Evolutionary conservation across 495 filamentous ascomycete genomes (phyloP).

Genomic region (Apiosordaria backusii): DNA sequence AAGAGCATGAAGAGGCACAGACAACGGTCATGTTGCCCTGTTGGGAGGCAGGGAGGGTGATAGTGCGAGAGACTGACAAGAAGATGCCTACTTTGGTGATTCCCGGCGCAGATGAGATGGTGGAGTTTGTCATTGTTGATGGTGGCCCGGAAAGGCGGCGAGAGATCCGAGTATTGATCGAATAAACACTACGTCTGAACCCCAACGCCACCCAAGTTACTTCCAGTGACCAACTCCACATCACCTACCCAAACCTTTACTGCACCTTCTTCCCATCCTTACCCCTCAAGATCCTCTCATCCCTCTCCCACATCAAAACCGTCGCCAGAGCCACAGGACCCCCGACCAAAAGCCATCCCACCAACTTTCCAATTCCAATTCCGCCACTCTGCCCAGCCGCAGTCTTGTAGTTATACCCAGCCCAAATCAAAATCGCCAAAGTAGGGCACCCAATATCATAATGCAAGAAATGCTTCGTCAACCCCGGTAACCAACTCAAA

Average conservation of each 20-base stretch:
- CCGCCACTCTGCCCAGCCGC: not conserved
- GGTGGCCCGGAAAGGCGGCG: too few species aligned
- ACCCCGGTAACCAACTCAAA: not conserved
- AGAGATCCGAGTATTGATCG: too few species aligned
- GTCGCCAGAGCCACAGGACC: not conserved
- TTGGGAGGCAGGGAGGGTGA: not conserved
- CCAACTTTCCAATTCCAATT: not conserved
- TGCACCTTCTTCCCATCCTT: not conserved
- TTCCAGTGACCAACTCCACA: too few species aligned
- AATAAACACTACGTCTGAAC: too few species aligned
- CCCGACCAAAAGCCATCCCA: not conserved
- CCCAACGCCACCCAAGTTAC: too few species aligned
- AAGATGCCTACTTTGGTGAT: not conserved
- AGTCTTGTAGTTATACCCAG: not conserved
- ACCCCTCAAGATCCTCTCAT: not conserved
- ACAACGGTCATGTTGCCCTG: not conserved
- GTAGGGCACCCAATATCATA: not conserved
- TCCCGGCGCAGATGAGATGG: not conserved
- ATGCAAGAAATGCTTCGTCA: not conserved
- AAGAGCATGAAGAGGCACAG: not conserved
- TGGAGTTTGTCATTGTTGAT: not conserved
- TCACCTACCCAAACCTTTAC: not conserved
- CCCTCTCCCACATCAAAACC: constrained; percentile 1
- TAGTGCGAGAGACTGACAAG: not conserved
- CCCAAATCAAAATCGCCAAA: not conserved